Conservation (phyloP, 306 rosid species). For the Castanospermum australe region DNA sequence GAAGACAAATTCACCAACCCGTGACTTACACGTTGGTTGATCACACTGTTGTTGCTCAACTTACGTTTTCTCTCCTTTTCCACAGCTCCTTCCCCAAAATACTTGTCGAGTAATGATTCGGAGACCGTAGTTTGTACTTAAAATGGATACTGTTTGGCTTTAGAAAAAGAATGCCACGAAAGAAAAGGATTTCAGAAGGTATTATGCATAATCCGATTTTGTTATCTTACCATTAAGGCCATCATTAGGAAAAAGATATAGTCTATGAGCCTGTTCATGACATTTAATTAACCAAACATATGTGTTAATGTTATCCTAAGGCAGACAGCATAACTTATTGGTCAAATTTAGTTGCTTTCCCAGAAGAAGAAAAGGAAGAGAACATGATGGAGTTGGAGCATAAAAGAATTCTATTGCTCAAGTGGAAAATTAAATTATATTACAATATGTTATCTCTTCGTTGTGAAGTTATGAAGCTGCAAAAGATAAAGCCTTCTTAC, state of each 20-base stretch:
- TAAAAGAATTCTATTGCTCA: constrained; percentile 18
- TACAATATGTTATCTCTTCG: constrained; percentile 15
- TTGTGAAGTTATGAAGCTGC: constrained; percentile 14
- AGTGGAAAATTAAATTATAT: constrained; percentile 20
- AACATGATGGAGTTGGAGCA: background rate
- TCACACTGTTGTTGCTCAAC: constrained; percentile 46
- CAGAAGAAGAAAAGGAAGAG: constrained; percentile 5
- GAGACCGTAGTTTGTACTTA: constrained; percentile 26
- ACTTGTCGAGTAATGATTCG: constrained; percentile 69
- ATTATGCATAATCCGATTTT: constrained; percentile 1
- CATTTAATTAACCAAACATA: background rate
- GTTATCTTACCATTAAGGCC: constrained; percentile 17
- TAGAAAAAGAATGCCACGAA: background rate
- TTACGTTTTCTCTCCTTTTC: constrained; percentile 61
- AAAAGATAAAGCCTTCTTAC: background rate
- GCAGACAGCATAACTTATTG: background rate
- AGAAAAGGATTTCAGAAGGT: background rate
- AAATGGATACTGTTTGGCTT: constrained; percentile 20
- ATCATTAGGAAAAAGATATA: background rate
- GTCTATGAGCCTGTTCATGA: background rate
- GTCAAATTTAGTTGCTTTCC: background rate
- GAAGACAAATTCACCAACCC: constrained; percentile 45
- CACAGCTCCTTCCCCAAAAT: constrained; percentile 54
- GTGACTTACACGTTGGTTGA: constrained; percentile 49
- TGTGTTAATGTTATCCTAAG: constrained; percentile 3